Evolutionary conservation across 192 early-diverging fungal species (phyloP).

Genomic region (Phlyctochytrium planicorne): DNA sequence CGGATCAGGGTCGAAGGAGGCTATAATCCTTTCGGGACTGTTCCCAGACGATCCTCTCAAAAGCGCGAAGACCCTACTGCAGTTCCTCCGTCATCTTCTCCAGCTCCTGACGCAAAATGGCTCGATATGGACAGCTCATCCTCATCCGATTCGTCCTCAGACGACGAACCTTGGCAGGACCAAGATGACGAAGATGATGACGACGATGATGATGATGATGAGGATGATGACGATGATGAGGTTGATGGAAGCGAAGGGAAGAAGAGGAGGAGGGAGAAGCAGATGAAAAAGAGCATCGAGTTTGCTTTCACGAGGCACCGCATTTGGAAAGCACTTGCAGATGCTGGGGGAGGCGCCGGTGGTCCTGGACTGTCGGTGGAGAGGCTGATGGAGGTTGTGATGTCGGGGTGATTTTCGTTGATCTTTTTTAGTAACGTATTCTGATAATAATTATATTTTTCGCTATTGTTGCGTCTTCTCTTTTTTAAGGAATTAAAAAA

Average conservation of each 20-base stretch:
- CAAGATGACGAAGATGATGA: not conserved
- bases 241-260: not conserved
- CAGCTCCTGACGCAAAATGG: too few relatives aligned
- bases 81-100: not conserved
- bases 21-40: constrained; percentile 2
- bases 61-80: not conserved
- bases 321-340: not conserved
- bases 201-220: not conserved
- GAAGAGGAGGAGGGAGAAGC: not conserved
- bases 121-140: too few relatives aligned
- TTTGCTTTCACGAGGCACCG: not conserved
- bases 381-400: not conserved
- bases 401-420: too few relatives aligned
- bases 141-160: constrained; percentile 1
- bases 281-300: not conserved
- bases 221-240: not conserved
- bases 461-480: too few relatives aligned
- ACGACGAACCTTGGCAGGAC: not conserved
- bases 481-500: too few relatives aligned
- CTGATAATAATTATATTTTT: too few relatives aligned
- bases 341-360: not conserved
- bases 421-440: too few relatives aligned
- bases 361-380: not conserved
- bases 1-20: constrained; percentile 1
- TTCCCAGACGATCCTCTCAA: not conserved